Evolutionary conservation across 768 basidiomycete species (phyloP).

Genomic region (Paxillus involutus): DNA sequence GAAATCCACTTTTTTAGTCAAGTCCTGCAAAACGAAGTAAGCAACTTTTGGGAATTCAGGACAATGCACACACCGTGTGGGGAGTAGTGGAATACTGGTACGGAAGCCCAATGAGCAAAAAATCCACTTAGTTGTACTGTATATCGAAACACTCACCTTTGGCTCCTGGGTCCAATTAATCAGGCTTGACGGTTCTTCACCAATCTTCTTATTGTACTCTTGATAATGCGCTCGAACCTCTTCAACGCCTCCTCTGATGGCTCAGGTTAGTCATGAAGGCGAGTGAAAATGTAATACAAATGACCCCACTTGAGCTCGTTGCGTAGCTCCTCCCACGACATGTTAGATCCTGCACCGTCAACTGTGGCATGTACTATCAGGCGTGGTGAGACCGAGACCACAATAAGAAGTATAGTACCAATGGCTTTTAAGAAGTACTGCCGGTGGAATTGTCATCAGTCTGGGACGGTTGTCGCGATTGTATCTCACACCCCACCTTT

Average conservation of each 20-base stretch:
- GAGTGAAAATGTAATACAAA: not conserved
- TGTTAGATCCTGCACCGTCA: not conserved
- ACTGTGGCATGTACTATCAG: not conserved
- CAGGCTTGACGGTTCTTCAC: not conserved
- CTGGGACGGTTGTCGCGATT: not conserved
- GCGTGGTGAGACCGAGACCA: not conserved
- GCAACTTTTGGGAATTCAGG: not conserved
- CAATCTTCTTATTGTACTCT: not conserved
- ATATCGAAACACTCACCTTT: constrained; percentile 16
- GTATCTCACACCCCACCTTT: constrained; percentile 13
- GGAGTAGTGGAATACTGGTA: constrained; percentile 12
- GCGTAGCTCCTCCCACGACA: constrained; percentile 22
- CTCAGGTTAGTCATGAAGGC: not conserved
- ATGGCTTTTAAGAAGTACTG: constrained; percentile 21
- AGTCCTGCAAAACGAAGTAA: constrained; percentile 8
- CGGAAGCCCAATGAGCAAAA: not conserved
- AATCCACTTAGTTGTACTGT: not conserved
- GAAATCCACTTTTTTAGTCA: constrained; percentile 6
- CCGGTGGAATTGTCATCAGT: not conserved
- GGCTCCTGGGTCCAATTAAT: constrained; percentile 11
- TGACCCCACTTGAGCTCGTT: constrained; percentile 13
- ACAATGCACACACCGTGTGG: constrained; percentile 5
- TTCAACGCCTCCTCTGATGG: constrained; percentile 9
- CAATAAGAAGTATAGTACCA: not conserved
- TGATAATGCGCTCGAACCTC: constrained; percentile 15